Percentiles rank a stretch among this genome's conserved stretches.
phyloP scores from a whole-genome alignment of 1,284 basidiomycete genomes.

The Xerocomus amazonicus region DNA sequence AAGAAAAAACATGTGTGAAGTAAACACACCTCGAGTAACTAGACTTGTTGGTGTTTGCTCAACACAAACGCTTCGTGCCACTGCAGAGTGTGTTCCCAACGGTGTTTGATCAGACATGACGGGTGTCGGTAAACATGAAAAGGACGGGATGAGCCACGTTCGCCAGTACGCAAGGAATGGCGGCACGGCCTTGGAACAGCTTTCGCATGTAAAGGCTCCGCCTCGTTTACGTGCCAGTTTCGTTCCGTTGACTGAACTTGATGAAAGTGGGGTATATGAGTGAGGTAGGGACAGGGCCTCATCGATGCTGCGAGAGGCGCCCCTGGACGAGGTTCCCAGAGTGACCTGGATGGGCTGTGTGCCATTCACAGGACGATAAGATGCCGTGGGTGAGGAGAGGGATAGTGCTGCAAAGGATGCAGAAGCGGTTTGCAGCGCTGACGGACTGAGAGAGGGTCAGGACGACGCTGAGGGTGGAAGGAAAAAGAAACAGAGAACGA shows the following conservation, averaged over 20 bases:
- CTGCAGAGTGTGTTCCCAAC: slow-evolving; percentile 96
- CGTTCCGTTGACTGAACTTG: slow-evolving; percentile 20
- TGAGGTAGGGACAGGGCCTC: slow-evolving; percentile 20
- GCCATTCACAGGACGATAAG: slow-evolving; percentile 17
- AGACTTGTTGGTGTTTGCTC: slow-evolving; percentile 97
- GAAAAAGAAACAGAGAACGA: too few species aligned
- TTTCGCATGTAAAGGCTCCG: slow-evolving; percentile 88
- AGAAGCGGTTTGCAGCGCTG: slow-evolving; percentile 42
- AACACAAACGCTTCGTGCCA: slow-evolving; percentile 95
- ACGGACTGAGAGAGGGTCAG: slow-evolving; percentile 36
- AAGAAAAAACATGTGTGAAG: neutral
- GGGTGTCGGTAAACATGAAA: slow-evolving; percentile 88
- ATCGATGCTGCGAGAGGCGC: slow-evolving; percentile 12
- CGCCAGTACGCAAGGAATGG: neutral
- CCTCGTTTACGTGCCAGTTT: slow-evolving; percentile 69
- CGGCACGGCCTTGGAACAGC: slow-evolving; percentile 72
- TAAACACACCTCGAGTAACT: slow-evolving; percentile 80
- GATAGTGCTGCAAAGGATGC: slow-evolving; percentile 46
- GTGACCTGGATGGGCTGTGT: slow-evolving; percentile 16
- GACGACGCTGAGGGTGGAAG: neutral
- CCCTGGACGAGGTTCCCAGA: neutral
- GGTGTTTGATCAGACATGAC: slow-evolving; percentile 92
- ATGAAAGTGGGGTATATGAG: slow-evolving; percentile 20
- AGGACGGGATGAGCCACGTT: too few species aligned
- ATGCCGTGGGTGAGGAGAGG: slow-evolving; percentile 49